Base-by-base conservation (phyloP, 257 asterid genomes). In the Solanum infundibuliforme region DNA sequence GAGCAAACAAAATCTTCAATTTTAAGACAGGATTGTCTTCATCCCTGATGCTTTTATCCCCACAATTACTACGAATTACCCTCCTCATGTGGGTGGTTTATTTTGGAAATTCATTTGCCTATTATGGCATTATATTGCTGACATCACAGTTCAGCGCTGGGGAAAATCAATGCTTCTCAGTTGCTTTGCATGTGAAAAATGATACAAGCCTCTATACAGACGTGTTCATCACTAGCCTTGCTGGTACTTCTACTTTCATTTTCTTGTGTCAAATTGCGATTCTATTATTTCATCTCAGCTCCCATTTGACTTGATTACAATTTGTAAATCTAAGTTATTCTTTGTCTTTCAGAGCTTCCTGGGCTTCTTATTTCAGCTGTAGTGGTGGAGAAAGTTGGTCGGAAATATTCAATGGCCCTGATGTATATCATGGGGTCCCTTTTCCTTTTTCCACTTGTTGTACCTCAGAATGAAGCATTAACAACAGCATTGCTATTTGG, bases 71-170 rank as follows among this genome's bases (percentile, higher is more conserved):
- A 8, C 91, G 84, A 86, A 93, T 95, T 43, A 95, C 95, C 90
- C 88, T 96, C 90, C 92, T 89, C 21, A 36, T 94, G 39, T 95
- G 98, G 99, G 87, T 93, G 48, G 90, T 95, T 65, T 94, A 89
- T 86, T 94, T 95, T 20, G 98, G 98, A 34, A 96, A 93, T 86
- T 90, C 97, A 25, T 96, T 96, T 87, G 88, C 98, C 55, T 96
- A 96, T 89, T 95, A 96, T 87, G 98, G 98, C 73, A 90, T 96
- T 90, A 88, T 96, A 88, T 86, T 96, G 92, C 94, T 96, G 89
- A 95, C 99, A 34, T 96, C 99, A 43, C 94, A 94, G 87, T 92
- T 96, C 27, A 93, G 95, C 88, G 76, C 92, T 27, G 94, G 90
- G 86, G 92, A 91, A 88, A 93, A 89, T 90, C 86, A 86, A 76